phyloP scores from a whole-genome alignment of 139 green algal genomes.

The Chloropicon primus region DNA sequence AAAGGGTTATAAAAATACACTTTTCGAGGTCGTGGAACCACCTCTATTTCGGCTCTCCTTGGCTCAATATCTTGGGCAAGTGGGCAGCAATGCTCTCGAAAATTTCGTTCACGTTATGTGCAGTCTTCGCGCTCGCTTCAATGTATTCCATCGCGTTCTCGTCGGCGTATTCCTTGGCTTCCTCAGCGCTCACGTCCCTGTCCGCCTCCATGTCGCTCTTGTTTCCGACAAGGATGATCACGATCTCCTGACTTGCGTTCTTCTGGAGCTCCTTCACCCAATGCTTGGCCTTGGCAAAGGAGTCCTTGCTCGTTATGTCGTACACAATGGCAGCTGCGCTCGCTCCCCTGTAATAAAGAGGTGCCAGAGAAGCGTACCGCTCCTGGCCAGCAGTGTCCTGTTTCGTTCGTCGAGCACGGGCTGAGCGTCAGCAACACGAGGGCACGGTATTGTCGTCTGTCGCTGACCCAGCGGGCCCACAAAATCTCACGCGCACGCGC shows the following conservation, averaged over 20 bases:
- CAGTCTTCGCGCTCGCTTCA: constrained; percentile 48
- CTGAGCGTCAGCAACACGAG: too few relatives aligned
- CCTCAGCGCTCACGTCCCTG: constrained; percentile 35
- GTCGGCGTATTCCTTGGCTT: constrained; percentile 42
- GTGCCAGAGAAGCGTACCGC: constrained; percentile 35
- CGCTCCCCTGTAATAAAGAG: constrained; percentile 46
- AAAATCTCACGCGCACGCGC: too few relatives aligned
- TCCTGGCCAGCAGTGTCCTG: constrained; percentile 53
- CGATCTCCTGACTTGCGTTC: constrained; percentile 27
- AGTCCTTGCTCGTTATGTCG: constrained; percentile 36
- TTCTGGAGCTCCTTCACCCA: constrained; percentile 47
- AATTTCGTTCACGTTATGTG: constrained; percentile 26
- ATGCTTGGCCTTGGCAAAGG: constrained; percentile 40
- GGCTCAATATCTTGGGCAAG: not conserved
- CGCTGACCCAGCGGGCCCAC: too few relatives aligned
- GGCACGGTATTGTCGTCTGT: too few relatives aligned
- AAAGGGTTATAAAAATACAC: too few relatives aligned
- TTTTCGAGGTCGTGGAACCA: not conserved
- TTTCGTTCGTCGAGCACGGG: too few relatives aligned
- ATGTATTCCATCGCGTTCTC: constrained; percentile 41
- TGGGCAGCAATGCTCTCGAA: constrained; percentile 25
- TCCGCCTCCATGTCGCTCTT: constrained; percentile 55
- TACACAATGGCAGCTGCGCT: constrained; percentile 37
- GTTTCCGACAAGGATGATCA: constrained; percentile 68
- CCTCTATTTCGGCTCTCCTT: not conserved